Conservation (phyloP, 169 alveolate species). For the Eimeria sp. region DNA sequence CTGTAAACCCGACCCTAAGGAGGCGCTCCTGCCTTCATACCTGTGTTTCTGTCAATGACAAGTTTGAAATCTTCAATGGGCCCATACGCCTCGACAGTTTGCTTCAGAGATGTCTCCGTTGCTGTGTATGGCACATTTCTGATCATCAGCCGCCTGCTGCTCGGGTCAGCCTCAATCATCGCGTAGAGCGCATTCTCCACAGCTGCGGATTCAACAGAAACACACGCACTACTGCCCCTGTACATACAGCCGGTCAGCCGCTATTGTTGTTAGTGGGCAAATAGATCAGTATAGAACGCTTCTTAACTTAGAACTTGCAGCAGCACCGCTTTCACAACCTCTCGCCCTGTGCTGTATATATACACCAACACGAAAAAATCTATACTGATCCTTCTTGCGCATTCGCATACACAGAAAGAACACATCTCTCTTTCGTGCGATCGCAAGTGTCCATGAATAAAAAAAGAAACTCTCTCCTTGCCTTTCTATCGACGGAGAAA, state of each 20-base stretch:
- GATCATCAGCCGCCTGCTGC: slow-evolving; percentile 69
- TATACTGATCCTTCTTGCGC: not conserved
- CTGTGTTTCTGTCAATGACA: slow-evolving; percentile 53
- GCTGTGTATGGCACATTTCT: slow-evolving; percentile 60
- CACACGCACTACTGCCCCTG: not conserved
- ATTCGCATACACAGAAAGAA: not conserved
- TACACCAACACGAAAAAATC: not conserved
- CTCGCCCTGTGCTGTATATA: not conserved
- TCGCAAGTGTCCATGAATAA: too few species aligned
- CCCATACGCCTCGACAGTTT: slow-evolving; percentile 65
- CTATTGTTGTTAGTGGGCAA: too few species aligned
- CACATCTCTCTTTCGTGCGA: too few species aligned
- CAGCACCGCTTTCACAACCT: not conserved
- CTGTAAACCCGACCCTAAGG: not conserved
- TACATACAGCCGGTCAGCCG: not conserved
- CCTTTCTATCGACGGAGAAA: too few species aligned
- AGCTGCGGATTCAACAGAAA: slow-evolving; percentile 21
- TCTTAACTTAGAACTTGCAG: too few species aligned
- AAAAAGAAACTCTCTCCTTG: too few species aligned
- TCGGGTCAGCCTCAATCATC: slow-evolving; percentile 76
- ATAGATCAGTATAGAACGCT: too few species aligned
- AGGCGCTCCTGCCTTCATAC: not conserved
- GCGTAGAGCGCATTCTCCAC: slow-evolving; percentile 68
- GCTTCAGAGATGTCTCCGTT: slow-evolving; percentile 44
- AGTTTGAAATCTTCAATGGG: slow-evolving; percentile 68